phyloP scores from a whole-genome alignment of 768 basidiomycete genomes.

The Mycena rebaudengoi region DNA sequence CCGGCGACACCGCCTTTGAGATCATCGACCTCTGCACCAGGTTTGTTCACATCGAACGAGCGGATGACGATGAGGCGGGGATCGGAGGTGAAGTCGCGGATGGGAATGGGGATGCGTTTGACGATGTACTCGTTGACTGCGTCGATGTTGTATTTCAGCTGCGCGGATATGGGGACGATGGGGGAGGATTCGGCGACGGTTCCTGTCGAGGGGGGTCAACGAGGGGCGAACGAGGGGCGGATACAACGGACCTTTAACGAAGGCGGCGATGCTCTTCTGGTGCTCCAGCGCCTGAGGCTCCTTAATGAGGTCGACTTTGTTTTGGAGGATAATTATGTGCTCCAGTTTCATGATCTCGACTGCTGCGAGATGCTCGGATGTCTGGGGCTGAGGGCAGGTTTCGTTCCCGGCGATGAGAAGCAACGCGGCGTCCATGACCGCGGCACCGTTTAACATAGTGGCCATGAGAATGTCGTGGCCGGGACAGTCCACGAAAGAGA shows the following conservation, averaged over 20 bases:
- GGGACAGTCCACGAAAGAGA: slow-evolving; percentile 98
- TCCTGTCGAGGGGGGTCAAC: slow-evolving; percentile 56
- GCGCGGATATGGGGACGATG: slow-evolving; percentile 98
- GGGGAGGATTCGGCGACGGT: slow-evolving; percentile 98
- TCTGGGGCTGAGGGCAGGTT: slow-evolving; percentile 98
- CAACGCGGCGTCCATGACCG: slow-evolving; percentile 99
- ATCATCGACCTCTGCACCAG: slow-evolving; percentile 95
- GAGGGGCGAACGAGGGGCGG: not conserved
- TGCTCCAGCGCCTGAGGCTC: slow-evolving; percentile 95
- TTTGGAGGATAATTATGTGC: slow-evolving; percentile 97
- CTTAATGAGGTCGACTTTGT: slow-evolving; percentile 98
- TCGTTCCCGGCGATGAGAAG: slow-evolving; percentile 97
- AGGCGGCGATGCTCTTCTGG: slow-evolving; percentile 93
- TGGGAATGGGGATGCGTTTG: slow-evolving; percentile 93
- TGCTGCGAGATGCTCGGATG: slow-evolving; percentile 97
- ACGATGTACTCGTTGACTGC: slow-evolving; percentile 99
- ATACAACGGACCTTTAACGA: slow-evolving; percentile 82
- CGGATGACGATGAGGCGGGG: slow-evolving; percentile 98
- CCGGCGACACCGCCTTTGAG: slow-evolving; percentile 98
- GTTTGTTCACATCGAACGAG: slow-evolving; percentile 99
- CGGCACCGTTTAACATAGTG: slow-evolving; percentile 99
- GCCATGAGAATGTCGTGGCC: slow-evolving; percentile 99
- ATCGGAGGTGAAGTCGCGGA: slow-evolving; percentile 90
- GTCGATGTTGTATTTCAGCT: slow-evolving; percentile 98
- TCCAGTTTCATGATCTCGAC: slow-evolving; percentile 99